Base-by-base conservation (phyloP, 768 basidiomycete species). In the Galerina marginata region DNA sequence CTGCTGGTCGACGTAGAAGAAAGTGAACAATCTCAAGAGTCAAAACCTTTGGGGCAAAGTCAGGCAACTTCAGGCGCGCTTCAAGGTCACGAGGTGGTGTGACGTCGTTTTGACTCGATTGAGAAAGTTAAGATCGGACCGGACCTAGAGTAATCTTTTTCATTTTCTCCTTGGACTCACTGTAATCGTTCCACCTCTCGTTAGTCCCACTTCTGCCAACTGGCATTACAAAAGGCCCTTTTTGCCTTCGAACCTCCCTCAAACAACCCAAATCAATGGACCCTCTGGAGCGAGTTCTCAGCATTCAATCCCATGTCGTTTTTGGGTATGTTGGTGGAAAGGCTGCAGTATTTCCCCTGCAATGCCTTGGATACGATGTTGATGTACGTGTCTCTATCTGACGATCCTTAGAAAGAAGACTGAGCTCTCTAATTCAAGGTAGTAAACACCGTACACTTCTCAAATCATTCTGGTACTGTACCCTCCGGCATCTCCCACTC, bases 291-390 rank as follows among this genome's bases (percentile, higher is more conserved):
- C 81, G 95, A 25, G 84, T 99, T 9, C 80, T 98, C 43, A 95
- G 93, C 67, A 86, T 98, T 51, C 96, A 99, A 68, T 94, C 92
- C 2, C 96, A 98, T 68, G 96, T 98, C 59, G 86, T 90, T 9
- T 93, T 89, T 65, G 96, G 96, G 49, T 98, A 96, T 69, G 96
- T 96, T 6, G 96, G 96, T 59, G 88, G 89, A 26, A 92, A 91
- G 71, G 90, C 89, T 9, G 89, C 90, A 0, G 83, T 87, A 5
- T 91, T 91, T 67, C 88, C 90, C 1, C 86, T 86, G 64, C 96
- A 86, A 81, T 93, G 82, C 61, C 84, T 99, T 46, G 96, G 95
- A 10, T 99, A 90, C 75, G 95, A 99, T 65, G 96, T 99, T 46
- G 97, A 99, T 79, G 94, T 93, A 73, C 74, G 84, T 76, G 58